Conservation (phyloP, 495 filamentous ascomycete species). For the Penicillium pancosmium region DNA sequence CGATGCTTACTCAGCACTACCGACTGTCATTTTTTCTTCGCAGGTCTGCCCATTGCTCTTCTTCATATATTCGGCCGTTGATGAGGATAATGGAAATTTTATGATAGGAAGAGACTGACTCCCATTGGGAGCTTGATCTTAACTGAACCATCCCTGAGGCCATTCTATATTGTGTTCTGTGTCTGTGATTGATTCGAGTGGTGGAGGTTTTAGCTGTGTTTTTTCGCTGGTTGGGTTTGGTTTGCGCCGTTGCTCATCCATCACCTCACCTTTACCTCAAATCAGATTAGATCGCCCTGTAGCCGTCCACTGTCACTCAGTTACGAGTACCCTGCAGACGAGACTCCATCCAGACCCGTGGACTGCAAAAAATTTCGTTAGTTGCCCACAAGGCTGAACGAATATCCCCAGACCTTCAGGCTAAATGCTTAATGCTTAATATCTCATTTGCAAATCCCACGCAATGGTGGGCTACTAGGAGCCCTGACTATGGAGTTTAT, state of each 20-base stretch:
- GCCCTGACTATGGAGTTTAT: too few relatives aligned
- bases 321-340: background rate
- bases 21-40: slow-evolving; percentile 10
- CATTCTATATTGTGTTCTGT: slow-evolving; percentile 14
- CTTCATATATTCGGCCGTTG: slow-evolving; percentile 47
- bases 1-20: background rate
- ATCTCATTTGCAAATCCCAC: too few relatives aligned
- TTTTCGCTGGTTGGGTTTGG: background rate
- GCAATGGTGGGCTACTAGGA: too few relatives aligned
- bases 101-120: slow-evolving; percentile 70
- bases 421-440: too few relatives aligned
- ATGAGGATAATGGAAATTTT: slow-evolving; percentile 54
- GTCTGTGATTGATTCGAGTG: background rate
- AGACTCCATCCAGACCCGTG: too few relatives aligned
- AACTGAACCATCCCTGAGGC: slow-evolving; percentile 51
- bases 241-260: background rate
- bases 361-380: too few relatives aligned
- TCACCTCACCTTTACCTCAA: background rate
- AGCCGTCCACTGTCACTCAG: background rate
- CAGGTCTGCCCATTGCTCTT: slow-evolving; percentile 17
- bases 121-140: slow-evolving; percentile 55
- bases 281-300: background rate
- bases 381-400: too few relatives aligned
- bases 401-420: too few relatives aligned
- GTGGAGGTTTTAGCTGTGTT: background rate